Base-by-base conservation (phyloP, 768 basidiomycete genomes). In the Boletus coccyginus region DNA sequence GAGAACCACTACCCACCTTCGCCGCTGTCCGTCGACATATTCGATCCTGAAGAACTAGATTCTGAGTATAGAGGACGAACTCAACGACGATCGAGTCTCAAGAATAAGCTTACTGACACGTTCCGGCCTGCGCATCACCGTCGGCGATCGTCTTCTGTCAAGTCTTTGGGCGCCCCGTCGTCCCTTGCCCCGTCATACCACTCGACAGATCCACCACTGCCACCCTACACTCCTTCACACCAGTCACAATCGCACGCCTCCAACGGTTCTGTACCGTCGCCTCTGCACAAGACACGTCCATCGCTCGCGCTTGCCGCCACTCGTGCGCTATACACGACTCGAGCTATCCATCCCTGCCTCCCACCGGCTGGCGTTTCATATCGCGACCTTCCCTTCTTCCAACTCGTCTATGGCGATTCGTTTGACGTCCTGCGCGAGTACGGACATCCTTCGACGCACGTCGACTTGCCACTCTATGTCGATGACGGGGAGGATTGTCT, bases 401-500 rank as follows among this genome's bases (percentile, higher is more conserved):
- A 76, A 13, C 76, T 93, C n/a, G 68, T 71, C 33, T 77, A 81
- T 33, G 85, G 81, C 5, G 84, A 88, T 36, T 65, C 84, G 36
- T 85, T 84, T 47, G 82, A 85, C 39, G 83, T 93, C 8, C 70
- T 92, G 49, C 80, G 85, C 60, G 91, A 92, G 68, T 83, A 83
- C 0, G 91, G 91, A 1, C 90, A 92, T 66, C 91, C 91, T 14
- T 84, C 85, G 52, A 78, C 81, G 21, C 89, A 91, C 63, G 78
- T 80, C 5, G 82, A 88, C 62, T 73, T 93, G 41, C 91, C 91
- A 3, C 66, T 93, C 53, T 85, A 86, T 62, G 87, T 92, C 48
- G 90, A 92, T 61, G 90, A 90, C 60, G 78, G 79, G 12, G 81
- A 82, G 43, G 91, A 92, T 62, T 92, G 90, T 72, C 72, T 93